These are phyloP conservation scores for Bigelowiella natans DNA, from an alignment of 78 protist genomes.

Conservation along the genomic window DNA sequence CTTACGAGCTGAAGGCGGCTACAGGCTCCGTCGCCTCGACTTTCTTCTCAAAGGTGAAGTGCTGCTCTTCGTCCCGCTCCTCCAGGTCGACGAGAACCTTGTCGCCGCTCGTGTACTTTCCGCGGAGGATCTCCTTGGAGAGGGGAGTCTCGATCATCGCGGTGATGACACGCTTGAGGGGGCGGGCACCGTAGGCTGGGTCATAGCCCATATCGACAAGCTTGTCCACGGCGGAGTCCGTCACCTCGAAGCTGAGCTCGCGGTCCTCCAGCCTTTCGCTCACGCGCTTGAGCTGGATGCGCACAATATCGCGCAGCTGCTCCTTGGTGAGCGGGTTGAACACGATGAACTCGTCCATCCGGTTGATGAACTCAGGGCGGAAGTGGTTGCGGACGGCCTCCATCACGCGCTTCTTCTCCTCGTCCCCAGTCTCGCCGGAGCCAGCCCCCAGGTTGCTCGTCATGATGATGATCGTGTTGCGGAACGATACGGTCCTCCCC, in stretches of 20 bases:
- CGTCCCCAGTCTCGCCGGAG: background rate
- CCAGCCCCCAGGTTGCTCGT: constrained; percentile 75
- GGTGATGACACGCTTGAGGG: constrained; percentile 33
- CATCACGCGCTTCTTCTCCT: background rate
- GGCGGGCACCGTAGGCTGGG: constrained; percentile 63
- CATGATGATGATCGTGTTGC: constrained; percentile 74
- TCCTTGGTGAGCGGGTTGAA: constrained; percentile 23
- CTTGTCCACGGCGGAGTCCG: background rate
- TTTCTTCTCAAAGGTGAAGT: background rate
- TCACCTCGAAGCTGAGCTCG: background rate
- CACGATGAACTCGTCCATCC: constrained; percentile 51
- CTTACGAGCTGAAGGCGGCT: too few relatives aligned
- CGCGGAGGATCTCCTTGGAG: background rate
- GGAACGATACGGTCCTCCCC: constrained; percentile 89
- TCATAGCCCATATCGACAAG: constrained; percentile 30
- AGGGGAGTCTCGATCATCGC: background rate
- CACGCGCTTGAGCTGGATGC: background rate
- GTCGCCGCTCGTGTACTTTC: background rate
- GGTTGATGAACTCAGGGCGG: constrained; percentile 63
- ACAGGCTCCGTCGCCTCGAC: too few relatives aligned
- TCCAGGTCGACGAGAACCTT: background rate
- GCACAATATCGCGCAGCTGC: background rate
- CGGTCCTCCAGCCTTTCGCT: background rate
- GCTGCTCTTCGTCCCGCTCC: background rate
- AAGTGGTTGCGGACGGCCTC: background rate